Evolutionary conservation across 306 rosid species (phyloP).

Genomic region (Urtica urens): DNA sequence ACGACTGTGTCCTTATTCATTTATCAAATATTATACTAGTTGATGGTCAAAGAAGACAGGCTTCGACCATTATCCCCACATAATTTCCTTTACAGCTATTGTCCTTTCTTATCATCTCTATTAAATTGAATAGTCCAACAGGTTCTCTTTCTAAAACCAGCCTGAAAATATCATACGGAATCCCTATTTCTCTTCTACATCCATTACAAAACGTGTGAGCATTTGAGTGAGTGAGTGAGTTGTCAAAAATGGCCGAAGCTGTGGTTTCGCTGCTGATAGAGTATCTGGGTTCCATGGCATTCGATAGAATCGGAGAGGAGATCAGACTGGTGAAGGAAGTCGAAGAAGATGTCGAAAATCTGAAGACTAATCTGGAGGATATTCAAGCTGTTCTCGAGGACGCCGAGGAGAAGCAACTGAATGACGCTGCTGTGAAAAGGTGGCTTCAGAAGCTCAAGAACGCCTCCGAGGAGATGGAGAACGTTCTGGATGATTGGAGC

Average conservation of each 20-base stretch:
- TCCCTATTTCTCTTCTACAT: no score
- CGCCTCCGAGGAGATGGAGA: slow-evolving; percentile 8
- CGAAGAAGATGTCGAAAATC: neutral
- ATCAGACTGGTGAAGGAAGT: neutral
- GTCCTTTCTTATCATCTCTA: no score
- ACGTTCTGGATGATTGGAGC: slow-evolving; percentile 8
- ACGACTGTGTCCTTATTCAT: no score
- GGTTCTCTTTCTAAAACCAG: no score
- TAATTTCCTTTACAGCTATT: no score
- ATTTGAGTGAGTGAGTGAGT: no score
- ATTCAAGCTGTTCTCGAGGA: slow-evolving; percentile 7
- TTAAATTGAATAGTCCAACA: no score
- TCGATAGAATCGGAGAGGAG: neutral
- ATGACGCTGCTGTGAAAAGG: neutral
- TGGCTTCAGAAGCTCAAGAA: slow-evolving; percentile 15
- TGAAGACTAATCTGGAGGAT: neutral
- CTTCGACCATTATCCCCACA: no score
- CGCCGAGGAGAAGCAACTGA: slow-evolving; percentile 13
- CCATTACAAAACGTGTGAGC: no score
- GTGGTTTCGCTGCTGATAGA: neutral
- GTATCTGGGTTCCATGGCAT: neutral
- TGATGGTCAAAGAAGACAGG: no score
- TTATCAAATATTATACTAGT: no score
- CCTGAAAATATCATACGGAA: no score
- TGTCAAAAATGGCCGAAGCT: slow-evolving; percentile 18